Evolutionary conservation across 2,329 filamentous ascomycete genomes (phyloP), one percentile per base, ranked within the genome.

Genomic region (Blumeria graminis): DNA sequence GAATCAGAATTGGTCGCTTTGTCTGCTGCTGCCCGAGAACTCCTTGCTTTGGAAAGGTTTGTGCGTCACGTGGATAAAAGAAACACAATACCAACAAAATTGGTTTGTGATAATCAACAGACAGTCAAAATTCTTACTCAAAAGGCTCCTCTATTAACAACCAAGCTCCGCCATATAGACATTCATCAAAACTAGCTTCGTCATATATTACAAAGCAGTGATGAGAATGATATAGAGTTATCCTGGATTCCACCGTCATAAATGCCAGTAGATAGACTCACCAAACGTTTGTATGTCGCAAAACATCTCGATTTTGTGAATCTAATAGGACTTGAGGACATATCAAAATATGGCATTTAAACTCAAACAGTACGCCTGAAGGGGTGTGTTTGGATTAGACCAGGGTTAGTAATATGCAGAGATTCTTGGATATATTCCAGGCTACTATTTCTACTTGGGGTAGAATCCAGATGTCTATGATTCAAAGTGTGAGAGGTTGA

Each of bases 61-160:
- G n/a, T 51, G 28, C 28, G 16, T 28, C 28, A 33, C 33, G 5
- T 51, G 22, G 46, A 28, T 18, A 28, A 18, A 28, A 51, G 11
- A 13, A 32, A 18, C 4, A 51, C 10, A 7, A 51, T 51, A 18
- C n/a, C 13, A 18, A 51, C 14, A 33, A 51, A 28, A 51, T 51
- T 51, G 46, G 13, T 51, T 18, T 51, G 46, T 28, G 46, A 51
- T 51, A 51, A 51, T 33, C 46, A 51, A 51, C 46, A 51, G 28
- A 51, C 46, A 14, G 16, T 51, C 18, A 51, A 51, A 5, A 28
- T 51, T 32, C 46, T 51, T 28, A 51, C 46, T 7, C 46, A 51
- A 28, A 51, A 51, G 33, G 33, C 16, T 28, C 43, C 38, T 41
- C n/a, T 41, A 5, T 11, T 41, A n/a, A 34, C 50, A 11, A 53